A percentile compares a stretch with the other conserved stretches of the same genome.
phyloP scores from a whole-genome alignment of 306 rosid genomes.

The Cicer judaicum region DNA sequence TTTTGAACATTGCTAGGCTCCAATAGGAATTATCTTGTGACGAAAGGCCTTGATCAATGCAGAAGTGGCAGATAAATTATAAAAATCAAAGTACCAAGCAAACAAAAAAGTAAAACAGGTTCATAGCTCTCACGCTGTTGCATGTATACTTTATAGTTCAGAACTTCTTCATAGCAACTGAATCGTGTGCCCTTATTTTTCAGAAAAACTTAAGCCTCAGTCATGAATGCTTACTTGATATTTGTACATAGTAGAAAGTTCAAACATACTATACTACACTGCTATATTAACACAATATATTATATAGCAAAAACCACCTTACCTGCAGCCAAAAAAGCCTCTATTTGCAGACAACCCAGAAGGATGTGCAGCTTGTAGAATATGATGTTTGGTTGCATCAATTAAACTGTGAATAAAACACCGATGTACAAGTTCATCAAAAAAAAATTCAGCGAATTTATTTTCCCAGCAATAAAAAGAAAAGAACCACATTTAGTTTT shows the following conservation, averaged over 20 bases:
- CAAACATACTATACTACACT: background rate
- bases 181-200: background rate
- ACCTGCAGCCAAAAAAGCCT: constrained; percentile 99
- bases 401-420: constrained; percentile 66
- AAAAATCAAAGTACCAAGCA: background rate
- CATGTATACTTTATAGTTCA: background rate
- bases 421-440: constrained; percentile 33
- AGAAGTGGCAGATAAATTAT: background rate
- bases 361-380: constrained; percentile 93
- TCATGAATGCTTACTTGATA: constrained; percentile 19
- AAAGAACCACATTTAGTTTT: constrained; percentile 20
- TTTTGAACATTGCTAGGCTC: constrained; percentile 14
- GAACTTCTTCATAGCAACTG: constrained; percentile 5
- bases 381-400: constrained; percentile 79
- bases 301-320: constrained; percentile 35
- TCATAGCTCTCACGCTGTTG: background rate
- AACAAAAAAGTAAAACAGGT: background rate
- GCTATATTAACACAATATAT: background rate
- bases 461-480: constrained; percentile 19
- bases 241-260: constrained; percentile 21
- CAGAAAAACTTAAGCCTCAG: constrained; percentile 8
- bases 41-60: background rate
- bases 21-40: background rate
- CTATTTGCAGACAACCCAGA: constrained; percentile 93
- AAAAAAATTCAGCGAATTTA: constrained; percentile 24